phyloP scores from a whole-genome alignment of 345 rosid genomes.

The Arabidopsis suecica region DNA sequence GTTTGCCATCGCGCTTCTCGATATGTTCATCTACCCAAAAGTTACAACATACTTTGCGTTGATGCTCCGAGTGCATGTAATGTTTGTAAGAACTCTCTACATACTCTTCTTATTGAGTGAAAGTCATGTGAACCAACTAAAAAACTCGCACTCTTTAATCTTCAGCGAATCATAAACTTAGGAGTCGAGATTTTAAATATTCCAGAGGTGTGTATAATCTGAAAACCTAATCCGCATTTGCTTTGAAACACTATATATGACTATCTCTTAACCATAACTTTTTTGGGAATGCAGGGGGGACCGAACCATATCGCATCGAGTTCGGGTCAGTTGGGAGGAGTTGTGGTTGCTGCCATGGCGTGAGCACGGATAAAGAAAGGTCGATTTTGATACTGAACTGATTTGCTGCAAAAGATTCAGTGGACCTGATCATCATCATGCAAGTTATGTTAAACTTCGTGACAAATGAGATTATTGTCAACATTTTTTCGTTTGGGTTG shows the following conservation, averaged over 20 bases:
- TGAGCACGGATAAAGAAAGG: slow-evolving; percentile 67
- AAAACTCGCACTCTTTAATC: neutral
- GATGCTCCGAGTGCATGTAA: slow-evolving; percentile 72
- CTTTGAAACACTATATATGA: slow-evolving; percentile 8
- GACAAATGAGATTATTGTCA: neutral
- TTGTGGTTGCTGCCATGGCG: slow-evolving; percentile 80
- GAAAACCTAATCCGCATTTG: slow-evolving; percentile 19
- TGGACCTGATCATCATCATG: slow-evolving; percentile 19
- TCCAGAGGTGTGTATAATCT: slow-evolving; percentile 54
- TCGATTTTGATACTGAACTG: slow-evolving; percentile 41
- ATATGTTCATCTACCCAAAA: slow-evolving; percentile 74
- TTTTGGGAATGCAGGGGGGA: slow-evolving; percentile 55
- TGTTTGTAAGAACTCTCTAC: slow-evolving; percentile 54
- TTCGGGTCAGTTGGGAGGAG: slow-evolving; percentile 80
- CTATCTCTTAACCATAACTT: slow-evolving; percentile 10
- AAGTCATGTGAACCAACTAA: slow-evolving; percentile 12
- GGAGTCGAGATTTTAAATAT: slow-evolving; percentile 56
- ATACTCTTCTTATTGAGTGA: slow-evolving; percentile 19
- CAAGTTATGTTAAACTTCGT: slow-evolving; percentile 1
- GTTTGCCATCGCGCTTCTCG: slow-evolving; percentile 76
- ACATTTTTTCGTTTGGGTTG: neutral
- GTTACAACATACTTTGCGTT: slow-evolving; percentile 64
- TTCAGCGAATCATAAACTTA: slow-evolving; percentile 59
- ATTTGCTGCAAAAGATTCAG: slow-evolving; percentile 13
- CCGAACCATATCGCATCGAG: slow-evolving; percentile 52